A percentile compares a stretch with the other conserved stretches of the same genome.
Conservation (phyloP, 805 yeast genomes). For the Candida parachauliodes region DNA sequence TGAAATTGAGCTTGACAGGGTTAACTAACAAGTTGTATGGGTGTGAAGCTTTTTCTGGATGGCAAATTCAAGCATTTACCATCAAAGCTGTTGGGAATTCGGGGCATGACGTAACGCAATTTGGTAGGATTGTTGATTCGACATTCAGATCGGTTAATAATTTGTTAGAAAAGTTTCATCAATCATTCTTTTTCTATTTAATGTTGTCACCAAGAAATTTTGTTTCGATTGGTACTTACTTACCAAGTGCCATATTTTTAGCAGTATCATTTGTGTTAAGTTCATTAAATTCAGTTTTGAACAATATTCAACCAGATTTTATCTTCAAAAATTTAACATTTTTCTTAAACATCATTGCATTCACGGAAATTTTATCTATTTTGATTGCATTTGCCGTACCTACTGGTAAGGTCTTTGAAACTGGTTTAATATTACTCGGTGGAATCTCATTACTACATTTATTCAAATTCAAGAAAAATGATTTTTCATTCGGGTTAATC, state of each 20-base stretch:
- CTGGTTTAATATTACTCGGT: constrained; percentile 9
- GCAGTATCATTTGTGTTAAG: constrained; percentile 69
- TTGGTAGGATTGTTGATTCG: constrained; percentile 88
- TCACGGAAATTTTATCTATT: constrained; percentile 22
- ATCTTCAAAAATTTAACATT: constrained; percentile 20
- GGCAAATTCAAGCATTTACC: constrained; percentile 91
- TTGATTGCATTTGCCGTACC: constrained; percentile 26
- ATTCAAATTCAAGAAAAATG: constrained; percentile 14
- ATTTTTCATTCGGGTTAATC: constrained; percentile 23
- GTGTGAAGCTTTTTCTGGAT: constrained; percentile 90
- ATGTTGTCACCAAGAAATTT: constrained; percentile 73
- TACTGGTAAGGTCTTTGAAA: constrained; percentile 15
- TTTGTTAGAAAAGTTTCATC: constrained; percentile 92
- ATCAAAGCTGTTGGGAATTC: constrained; percentile 60
- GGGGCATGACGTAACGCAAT: constrained; percentile 81
- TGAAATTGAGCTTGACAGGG: constrained; percentile 69
- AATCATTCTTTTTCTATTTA: constrained; percentile 90
- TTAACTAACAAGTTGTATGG: constrained; percentile 54
- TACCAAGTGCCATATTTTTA: constrained; percentile 77
- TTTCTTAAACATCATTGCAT: constrained; percentile 25
- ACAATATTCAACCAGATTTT: constrained; percentile 25
- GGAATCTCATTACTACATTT: constrained; percentile 3
- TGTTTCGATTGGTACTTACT: constrained; percentile 90
- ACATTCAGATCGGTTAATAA: constrained; percentile 86
- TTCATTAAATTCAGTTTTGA: constrained; percentile 54